phyloP scores from a whole-genome alignment of 306 rosid species.

The Boehmeria nivea region DNA sequence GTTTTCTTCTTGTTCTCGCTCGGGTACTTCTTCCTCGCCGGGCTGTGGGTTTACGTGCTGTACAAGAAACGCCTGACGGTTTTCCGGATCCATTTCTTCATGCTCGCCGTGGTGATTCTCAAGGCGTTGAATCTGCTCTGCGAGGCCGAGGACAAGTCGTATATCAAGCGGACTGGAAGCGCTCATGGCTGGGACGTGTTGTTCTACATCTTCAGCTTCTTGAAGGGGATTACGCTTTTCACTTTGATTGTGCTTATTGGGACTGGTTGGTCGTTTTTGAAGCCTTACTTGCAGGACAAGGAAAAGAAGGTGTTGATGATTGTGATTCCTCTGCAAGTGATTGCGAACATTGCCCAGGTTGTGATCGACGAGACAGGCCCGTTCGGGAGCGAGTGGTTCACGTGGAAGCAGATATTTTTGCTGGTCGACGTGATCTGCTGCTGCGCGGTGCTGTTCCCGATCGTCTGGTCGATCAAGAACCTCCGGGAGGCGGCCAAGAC shows the following conservation, averaged over 20 bases:
- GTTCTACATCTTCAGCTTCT: constrained; percentile 80
- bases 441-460: constrained; percentile 89
- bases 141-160: constrained; percentile 88
- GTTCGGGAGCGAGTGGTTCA: constrained; percentile 68
- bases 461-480: constrained; percentile 96
- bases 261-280: constrained; percentile 93
- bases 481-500: constrained; percentile 89
- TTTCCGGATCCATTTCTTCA: constrained; percentile 75
- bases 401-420: constrained; percentile 84
- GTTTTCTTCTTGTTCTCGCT: constrained; percentile 64
- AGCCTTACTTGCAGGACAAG: constrained; percentile 83
- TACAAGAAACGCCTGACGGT: constrained; percentile 74
- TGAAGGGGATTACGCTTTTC: constrained; percentile 77
- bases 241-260: constrained; percentile 84
- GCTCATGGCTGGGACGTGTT: constrained; percentile 98
- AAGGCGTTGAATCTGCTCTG: constrained; percentile 73
- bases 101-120: constrained; percentile 78
- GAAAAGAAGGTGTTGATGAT: constrained; percentile 93
- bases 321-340: constrained; percentile 83
- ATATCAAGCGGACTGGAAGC: constrained; percentile 74
- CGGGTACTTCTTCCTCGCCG: constrained; percentile 46
- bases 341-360: constrained; percentile 90
- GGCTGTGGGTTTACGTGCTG: constrained; percentile 55
- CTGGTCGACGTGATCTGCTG: constrained; percentile 92
- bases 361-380: constrained; percentile 81